phyloP scores from a whole-genome alignment of 2,329 filamentous ascomycete species.

The Neospermospora avenae region DNA sequence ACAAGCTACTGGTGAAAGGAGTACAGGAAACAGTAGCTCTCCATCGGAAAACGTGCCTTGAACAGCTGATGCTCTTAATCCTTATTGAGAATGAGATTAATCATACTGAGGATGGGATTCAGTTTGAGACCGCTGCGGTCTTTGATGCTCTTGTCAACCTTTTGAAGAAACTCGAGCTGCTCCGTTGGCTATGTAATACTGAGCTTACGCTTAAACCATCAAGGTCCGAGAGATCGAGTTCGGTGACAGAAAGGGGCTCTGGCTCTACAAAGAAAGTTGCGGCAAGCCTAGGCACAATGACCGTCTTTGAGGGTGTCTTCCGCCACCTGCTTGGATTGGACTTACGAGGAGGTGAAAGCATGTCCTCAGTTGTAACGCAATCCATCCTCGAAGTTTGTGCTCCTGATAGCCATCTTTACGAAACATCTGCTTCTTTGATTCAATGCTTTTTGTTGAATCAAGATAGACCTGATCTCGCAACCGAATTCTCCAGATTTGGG shows the following conservation, averaged over 20 bases:
- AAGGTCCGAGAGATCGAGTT: conserved; percentile 40
- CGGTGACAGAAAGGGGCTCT: conserved; percentile 29
- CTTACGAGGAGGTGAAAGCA: conserved; percentile 45
- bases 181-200: conserved; percentile 64
- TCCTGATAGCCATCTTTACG: conserved; percentile 57
- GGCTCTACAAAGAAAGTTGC: conserved; percentile 40
- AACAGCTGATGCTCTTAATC: conserved; percentile 76
- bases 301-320: conserved; percentile 57
- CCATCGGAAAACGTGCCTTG: conserved; percentile 72
- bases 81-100: conserved; percentile 85
- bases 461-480: conserved; percentile 56
- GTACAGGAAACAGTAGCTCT: conserved; percentile 75
- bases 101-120: conserved; percentile 63
- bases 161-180: conserved; percentile 70
- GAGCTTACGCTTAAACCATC: conserved; percentile 51
- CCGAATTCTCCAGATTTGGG: conserved; percentile 55
- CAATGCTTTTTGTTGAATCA: conserved; percentile 61
- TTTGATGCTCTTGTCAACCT: conserved; percentile 68
- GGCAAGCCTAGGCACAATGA: conserved; percentile 48
- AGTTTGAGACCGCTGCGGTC: conserved; percentile 67
- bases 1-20: conserved; percentile 69
- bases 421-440: conserved; percentile 57
- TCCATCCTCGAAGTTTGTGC: conserved; percentile 65
- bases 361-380: conserved; percentile 61
- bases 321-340: conserved; percentile 63